Evolutionary conservation across 2,329 filamentous ascomycete genomes (phyloP), one percentile per base, ranked within the genome.

Genomic region (Stemphylium lycopersici): DNA sequence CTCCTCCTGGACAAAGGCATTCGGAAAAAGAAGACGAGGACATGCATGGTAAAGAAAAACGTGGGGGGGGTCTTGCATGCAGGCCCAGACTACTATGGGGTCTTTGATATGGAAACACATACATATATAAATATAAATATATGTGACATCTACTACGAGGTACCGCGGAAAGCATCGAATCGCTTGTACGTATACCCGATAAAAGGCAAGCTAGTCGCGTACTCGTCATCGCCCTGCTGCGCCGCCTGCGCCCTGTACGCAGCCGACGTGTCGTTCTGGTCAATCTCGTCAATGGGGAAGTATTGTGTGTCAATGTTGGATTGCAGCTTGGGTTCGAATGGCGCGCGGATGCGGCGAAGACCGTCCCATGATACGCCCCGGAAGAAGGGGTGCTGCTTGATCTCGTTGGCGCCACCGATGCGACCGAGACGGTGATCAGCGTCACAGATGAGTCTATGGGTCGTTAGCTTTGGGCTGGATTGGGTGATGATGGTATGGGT

Each of bases 151-250:
- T 34, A 57, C 58, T 71, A 76, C 33, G 72, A 67, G 40, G 22
- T 24, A 5, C 76, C 75, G 39, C 78, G 67, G 78, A 87, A 87
- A 52, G 84, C 86, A 76, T 88, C 87, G 77, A 99, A 99, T 58
- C 95, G 90, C 86, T 98, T 99, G 82, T 97, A 99, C 7, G 95
- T 96, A 77, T 96, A 96, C 32, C 91, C 91, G 68, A 96, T 95
- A 75, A 96, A 99, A 3, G 95, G 95, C 78, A 99, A 79, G 78
- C 90, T 96, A 86, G 97, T 93, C 3, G 93, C 91, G 61, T 91
- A 88, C 74, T 96, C 90, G 65, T 93, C 90, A 8, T 79, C 80
- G 65, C 83, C 83, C 46, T 86, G 86, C 68, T 87, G 83, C 56
- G 89, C 87, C 44, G 90, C 91, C 76, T 96, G 90, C 16, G 90